A percentile compares a stretch with the other conserved stretches of the same genome.
Conservation (phyloP, 345 rosid species). For the Eucalyptus urophylla region DNA sequence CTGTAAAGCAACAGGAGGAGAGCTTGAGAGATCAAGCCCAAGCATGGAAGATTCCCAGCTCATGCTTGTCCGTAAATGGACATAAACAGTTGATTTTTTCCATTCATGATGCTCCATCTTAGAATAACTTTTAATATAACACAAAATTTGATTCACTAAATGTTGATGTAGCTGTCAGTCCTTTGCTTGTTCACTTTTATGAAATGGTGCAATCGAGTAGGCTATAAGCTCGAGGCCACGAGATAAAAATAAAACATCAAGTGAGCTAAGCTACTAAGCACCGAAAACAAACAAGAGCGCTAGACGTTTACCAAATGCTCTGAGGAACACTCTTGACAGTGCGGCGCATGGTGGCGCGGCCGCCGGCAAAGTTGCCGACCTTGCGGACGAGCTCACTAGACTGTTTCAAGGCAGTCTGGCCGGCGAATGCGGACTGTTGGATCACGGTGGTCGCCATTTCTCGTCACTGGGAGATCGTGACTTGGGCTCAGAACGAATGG, state of each 20-base stretch:
- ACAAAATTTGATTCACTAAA: neutral
- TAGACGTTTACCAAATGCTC: conserved; percentile 64
- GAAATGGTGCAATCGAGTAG: neutral
- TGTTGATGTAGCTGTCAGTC: neutral
- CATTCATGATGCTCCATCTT: neutral
- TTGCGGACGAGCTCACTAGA: conserved; percentile 66
- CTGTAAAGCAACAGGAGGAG: neutral
- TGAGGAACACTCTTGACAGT: conserved; percentile 70
- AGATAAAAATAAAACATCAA: neutral
- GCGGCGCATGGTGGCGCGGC: conserved; percentile 70
- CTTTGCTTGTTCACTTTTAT: neutral
- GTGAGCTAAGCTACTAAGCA: neutral
- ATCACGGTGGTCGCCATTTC: conserved; percentile 78
- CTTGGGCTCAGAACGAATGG: neutral
- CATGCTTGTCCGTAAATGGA: neutral
- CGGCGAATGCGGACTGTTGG: conserved; percentile 78
- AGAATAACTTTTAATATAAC: neutral
- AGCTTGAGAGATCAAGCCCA: neutral
- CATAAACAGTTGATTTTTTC: too few species aligned
- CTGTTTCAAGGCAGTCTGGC: conserved; percentile 59
- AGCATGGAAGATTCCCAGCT: neutral
- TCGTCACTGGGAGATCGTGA: neutral
- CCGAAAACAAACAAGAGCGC: neutral
- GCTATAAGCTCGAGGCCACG: neutral
- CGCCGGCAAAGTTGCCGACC: conserved; percentile 46